A percentile compares a stretch with the other conserved stretches of the same genome.
Conservation (phyloP, 2,329 filamentous ascomycete genomes). For the Microthyrium microscopicum region DNA sequence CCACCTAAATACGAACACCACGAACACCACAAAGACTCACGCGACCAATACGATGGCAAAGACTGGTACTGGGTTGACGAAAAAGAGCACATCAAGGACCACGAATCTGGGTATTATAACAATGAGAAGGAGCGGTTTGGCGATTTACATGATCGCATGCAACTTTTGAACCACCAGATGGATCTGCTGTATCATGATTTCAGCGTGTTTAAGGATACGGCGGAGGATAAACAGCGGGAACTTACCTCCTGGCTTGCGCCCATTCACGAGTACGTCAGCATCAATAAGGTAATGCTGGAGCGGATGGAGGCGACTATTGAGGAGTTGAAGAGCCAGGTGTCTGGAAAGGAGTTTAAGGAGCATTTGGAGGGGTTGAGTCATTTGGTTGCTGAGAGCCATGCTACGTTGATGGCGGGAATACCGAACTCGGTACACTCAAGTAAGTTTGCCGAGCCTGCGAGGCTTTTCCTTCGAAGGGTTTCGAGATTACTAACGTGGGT, state of each 20-base stretch:
- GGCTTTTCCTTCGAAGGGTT: constrained; percentile 4
- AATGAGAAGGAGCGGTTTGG: constrained; percentile 48
- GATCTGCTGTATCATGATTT: constrained; percentile 43
- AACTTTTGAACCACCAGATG: constrained; percentile 53
- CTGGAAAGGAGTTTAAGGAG: constrained; percentile 39
- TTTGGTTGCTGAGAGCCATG: constrained; percentile 35
- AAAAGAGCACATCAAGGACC: constrained; percentile 4
- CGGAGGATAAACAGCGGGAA: constrained; percentile 42
- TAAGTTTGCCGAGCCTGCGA: too few species aligned
- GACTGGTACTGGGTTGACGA: constrained; percentile 4
- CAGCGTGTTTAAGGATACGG: constrained; percentile 31
- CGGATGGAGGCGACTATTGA: constrained; percentile 16
- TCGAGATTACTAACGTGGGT: neutral
- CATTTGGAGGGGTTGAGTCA: constrained; percentile 37
- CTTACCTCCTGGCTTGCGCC: constrained; percentile 15
- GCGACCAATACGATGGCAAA: neutral
- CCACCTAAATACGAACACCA: too few species aligned
- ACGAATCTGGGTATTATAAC: constrained; percentile 26
- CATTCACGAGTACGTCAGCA: neutral
- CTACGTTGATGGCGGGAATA: constrained; percentile 33
- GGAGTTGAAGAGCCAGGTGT: constrained; percentile 30
- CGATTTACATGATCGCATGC: constrained; percentile 73
- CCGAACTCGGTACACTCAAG: constrained; percentile 32
- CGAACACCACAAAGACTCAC: neutral
- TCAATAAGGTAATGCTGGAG: neutral